Conservation (phyloP, 441 rosid species). For the Manihot esculenta region DNA sequence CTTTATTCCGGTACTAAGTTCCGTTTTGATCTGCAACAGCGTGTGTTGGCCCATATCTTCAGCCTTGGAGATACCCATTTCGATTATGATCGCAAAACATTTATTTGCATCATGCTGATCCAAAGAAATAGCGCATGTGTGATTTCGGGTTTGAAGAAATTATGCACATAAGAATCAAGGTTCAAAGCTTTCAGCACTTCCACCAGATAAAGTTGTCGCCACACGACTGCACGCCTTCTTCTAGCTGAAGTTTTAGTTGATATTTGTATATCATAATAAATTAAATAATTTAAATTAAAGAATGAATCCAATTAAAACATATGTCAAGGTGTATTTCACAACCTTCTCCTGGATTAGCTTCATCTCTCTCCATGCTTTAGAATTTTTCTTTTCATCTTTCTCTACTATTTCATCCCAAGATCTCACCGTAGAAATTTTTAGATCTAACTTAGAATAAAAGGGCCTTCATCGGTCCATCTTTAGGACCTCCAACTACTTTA, state of each 20-base stretch:
- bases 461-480: too few species aligned
- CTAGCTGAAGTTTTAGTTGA: conserved; percentile 10
- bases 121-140: conserved; percentile 3
- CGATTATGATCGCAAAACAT: conserved; percentile 8
- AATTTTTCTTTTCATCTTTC: too few species aligned
- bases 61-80: conserved; percentile 12
- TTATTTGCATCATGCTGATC: neutral
- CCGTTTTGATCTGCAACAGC: neutral
- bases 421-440: too few species aligned
- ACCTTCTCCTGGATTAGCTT: too few species aligned
- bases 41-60: conserved; percentile 1
- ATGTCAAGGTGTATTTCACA: too few species aligned
- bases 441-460: too few species aligned
- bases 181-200: neutral
- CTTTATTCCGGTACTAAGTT: neutral
- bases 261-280: too few species aligned
- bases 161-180: neutral
- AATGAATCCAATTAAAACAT: too few species aligned
- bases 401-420: too few species aligned
- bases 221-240: neutral
- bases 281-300: too few species aligned
- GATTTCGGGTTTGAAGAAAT: neutral
- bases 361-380: too few species aligned
- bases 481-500: too few species aligned
- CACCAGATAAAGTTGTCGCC: conserved; percentile 6